A percentile compares a stretch with the other conserved stretches of the same genome.
phyloP scores from a whole-genome alignment of 768 basidiomycete species.

The Thelephora ganbajun region DNA sequence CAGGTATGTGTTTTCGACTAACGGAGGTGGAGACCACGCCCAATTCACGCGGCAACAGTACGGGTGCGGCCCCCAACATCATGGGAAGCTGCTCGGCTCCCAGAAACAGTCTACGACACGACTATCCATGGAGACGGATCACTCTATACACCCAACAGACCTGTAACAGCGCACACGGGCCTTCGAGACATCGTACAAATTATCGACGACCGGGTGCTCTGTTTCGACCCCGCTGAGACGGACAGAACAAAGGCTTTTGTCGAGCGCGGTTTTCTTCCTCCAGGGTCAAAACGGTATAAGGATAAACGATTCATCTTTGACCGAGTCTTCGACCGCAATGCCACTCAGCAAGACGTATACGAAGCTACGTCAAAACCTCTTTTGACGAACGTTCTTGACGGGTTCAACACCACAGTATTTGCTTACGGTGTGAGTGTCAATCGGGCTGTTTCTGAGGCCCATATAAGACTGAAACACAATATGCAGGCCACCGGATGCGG shows the following conservation, averaged over 20 bases:
- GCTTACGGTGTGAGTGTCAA: constrained; percentile 79
- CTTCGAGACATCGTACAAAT: constrained; percentile 75
- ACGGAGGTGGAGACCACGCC: background rate
- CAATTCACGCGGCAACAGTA: constrained; percentile 31
- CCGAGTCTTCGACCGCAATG: constrained; percentile 71
- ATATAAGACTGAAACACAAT: background rate
- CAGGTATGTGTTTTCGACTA: constrained; percentile 34
- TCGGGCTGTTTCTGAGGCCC: background rate
- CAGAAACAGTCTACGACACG: constrained; percentile 57
- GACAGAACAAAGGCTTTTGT: constrained; percentile 69
- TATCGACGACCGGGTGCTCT: constrained; percentile 87
- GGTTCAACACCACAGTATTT: constrained; percentile 95
- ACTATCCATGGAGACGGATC: constrained; percentile 76
- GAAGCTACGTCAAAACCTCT: constrained; percentile 76
- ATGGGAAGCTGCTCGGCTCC: constrained; percentile 77
- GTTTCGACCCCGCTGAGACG: constrained; percentile 91
- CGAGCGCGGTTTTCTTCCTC: constrained; percentile 74
- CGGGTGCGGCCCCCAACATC: constrained; percentile 81
- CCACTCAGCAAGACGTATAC: constrained; percentile 79
- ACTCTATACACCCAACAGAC: constrained; percentile 48
- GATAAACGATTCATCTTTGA: constrained; percentile 98
- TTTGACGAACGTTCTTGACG: constrained; percentile 74
- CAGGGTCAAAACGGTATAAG: constrained; percentile 88
- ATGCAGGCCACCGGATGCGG: constrained; percentile 98
- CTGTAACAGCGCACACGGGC: constrained; percentile 36